Conservation (phyloP, 768 basidiomycete genomes). For the Xerocomellus chrysenteron region DNA sequence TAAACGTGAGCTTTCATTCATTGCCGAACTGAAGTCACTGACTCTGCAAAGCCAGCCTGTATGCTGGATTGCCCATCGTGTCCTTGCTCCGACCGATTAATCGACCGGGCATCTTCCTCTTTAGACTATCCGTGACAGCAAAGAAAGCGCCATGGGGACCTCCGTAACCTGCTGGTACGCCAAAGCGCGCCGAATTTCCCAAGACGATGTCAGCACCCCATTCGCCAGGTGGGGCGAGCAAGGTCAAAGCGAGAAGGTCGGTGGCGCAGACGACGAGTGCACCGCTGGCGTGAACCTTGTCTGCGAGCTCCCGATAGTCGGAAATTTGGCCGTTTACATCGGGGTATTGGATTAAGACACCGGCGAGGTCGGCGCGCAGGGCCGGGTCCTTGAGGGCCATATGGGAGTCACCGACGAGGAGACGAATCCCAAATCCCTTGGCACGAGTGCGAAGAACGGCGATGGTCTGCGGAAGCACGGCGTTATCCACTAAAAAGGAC, state of each 20-base stretch:
- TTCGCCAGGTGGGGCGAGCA: constrained; percentile 95
- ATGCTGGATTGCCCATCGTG: constrained; percentile 79
- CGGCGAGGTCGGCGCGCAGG: constrained; percentile 67
- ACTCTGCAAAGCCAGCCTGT: constrained; percentile 94
- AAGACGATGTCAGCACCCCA: constrained; percentile 97
- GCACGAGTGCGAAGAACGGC: constrained; percentile 89
- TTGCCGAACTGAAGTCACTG: constrained; percentile 31
- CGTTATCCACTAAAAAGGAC: constrained; percentile 82
- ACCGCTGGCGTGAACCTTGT: constrained; percentile 66
- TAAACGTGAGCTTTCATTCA: constrained; percentile 7
- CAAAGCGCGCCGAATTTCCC: constrained; percentile 95
- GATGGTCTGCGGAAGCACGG: constrained; percentile 85
- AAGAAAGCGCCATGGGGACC: constrained; percentile 99
- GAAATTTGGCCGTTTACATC: constrained; percentile 82
- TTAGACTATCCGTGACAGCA: constrained; percentile 86
- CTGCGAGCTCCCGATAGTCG: constrained; percentile 66
- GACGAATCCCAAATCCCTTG: constrained; percentile 87
- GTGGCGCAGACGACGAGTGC: constrained; percentile 88
- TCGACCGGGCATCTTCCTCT: constrained; percentile 98
- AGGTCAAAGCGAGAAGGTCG: constrained; percentile 88
- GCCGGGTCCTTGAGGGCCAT: constrained; percentile 50
- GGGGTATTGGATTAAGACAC: constrained; percentile 92
- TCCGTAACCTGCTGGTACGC: constrained; percentile 95
- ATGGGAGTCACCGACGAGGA: constrained; percentile 66
- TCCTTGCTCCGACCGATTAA: constrained; percentile 91